Base-by-base conservation (phyloP, 2,329 filamentous ascomycete genomes). In the Blastomyces parvus region DNA sequence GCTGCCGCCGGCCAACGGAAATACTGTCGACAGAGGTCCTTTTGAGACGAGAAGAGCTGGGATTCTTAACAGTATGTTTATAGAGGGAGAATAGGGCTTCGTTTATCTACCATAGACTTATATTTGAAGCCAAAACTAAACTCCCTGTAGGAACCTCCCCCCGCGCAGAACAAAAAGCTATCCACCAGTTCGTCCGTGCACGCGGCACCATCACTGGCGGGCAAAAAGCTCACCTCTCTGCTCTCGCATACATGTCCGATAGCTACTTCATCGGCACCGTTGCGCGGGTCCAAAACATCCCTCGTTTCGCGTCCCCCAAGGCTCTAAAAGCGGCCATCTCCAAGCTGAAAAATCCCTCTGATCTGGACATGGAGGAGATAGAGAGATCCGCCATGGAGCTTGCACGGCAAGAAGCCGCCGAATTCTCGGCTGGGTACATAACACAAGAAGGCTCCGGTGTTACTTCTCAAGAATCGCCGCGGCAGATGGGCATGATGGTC, bases 211-310 rank as follows among this genome's bases (percentile, higher is more conserved):
- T 97, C 70, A 88, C 87, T 52, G 90, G 90, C 25, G 90, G 91
- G 0, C 85, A 88, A 67, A 84, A 88, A 70, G 90, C 91, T 13
- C 92, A 97, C 73, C 80, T 97, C 44, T 88, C 85, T 46, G 94
- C 94, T 9, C 81, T 99, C 66, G 93, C 93, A 30, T 99, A 97
- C 79, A 89, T 97, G 80, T 90, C 87, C 33, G 93, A 97, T 77
- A 89, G 84, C 72, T 94, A 90, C 78, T 97, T 99, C 77, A 92
- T 97, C 74, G 92, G 90, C 48, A 97, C 92, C 1, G 85, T 97
- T 8, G 82, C 87, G 36, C 85, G 90, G 25, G 87, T 92, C 62
- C 92, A 97, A 75, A 83, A 85, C 63, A 82, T 97, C 44, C 92
- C 89, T 83, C 83, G 89, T 17, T 90, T 89, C 73, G 84, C 83